Percentiles rank a stretch among this genome's conserved stretches.
Conservation (phyloP, 2,329 filamentous ascomycete species). For the Dothistroma septosporum region DNA sequence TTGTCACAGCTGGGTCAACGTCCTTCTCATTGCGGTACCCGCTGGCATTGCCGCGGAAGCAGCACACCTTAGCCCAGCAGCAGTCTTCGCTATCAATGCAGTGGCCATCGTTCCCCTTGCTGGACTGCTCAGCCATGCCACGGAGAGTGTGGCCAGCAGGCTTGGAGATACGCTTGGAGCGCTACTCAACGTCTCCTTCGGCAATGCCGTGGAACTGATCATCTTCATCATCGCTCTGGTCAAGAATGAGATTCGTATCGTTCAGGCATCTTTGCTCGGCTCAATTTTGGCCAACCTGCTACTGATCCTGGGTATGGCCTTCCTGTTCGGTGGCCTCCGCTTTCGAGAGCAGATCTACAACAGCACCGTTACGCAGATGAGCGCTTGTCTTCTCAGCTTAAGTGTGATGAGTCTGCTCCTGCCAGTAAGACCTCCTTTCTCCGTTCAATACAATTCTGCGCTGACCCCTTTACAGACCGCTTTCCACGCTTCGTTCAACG, state of each 20-base stretch:
- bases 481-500: slow-evolving; percentile 78
- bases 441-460: not conserved
- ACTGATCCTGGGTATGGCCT: slow-evolving; percentile 87
- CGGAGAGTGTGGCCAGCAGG: slow-evolving; percentile 46
- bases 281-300: slow-evolving; percentile 86
- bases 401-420: slow-evolving; percentile 85
- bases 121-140: slow-evolving; percentile 47
- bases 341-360: slow-evolving; percentile 94
- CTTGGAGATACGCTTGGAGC: slow-evolving; percentile 49
- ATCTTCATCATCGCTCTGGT: slow-evolving; percentile 68
- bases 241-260: slow-evolving; percentile 82
- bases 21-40: slow-evolving; percentile 73
- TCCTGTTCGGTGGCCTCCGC: slow-evolving; percentile 78
- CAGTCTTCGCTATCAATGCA: slow-evolving; percentile 51
- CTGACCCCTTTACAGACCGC: slow-evolving; percentile 57
- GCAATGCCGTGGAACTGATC: slow-evolving; percentile 52
- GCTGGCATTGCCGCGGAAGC: slow-evolving; percentile 64
- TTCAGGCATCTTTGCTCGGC: slow-evolving; percentile 83
- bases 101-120: slow-evolving; percentile 50
- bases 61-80: slow-evolving; percentile 38
- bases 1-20: slow-evolving; percentile 72
- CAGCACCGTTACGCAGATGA: slow-evolving; percentile 94
- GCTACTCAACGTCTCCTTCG: slow-evolving; percentile 50
- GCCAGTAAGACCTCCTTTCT: slow-evolving; percentile 54
- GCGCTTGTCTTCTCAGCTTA: slow-evolving; percentile 82